Base-by-base conservation (phyloP, 208 protist genomes). In the Leishmania gerbilli region DNA sequence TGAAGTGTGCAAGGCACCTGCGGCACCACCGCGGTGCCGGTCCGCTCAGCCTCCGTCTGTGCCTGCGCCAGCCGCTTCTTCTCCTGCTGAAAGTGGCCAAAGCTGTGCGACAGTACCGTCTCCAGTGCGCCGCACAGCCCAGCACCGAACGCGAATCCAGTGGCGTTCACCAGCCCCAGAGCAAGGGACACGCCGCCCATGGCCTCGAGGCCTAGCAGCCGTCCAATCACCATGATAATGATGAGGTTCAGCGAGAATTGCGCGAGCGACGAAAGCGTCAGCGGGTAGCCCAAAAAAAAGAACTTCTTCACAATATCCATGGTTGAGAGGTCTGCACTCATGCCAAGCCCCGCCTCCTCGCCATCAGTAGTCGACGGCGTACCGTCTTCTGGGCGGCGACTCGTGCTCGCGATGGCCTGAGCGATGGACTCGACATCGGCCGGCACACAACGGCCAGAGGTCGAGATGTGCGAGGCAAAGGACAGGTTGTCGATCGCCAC, bases 51-150 rank as follows among this genome's bases (percentile, higher is more conserved):
- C 74, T 34, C 78, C 49, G 45, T 69, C 65, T 79, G 45, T 19
- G 69, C 71, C 8, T 24, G 69, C 27, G 56, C 77, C 65, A 87
- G 87, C 31, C 81, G 78, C 76, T 89, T 86, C 19, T 77, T 82
- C 82, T 89, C 71, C 19, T 55, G 82, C 72, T 80, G 83, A 71
- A 88, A 93, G 55, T 77, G 68, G 8, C 94, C 94, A 56, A 93
- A 97, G 65, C 86, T 89, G 82, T 97, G 94, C 27, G 94, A 95
- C 21, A 97, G 88, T 24, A 96, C 90, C 9, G 94, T 97, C 86
- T 97, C 92, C 13, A 97, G 81, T 21, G 94, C 94, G 11, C 94
- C 94, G 76, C 91, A 97, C 40, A 94, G 88, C 15, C 94, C 94
- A 3, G 94, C 92, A 60, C 91, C 90, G 82, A 97, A 95, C 21